A percentile compares a stretch with the other conserved stretches of the same genome.
These are phyloP conservation scores for Moesziomyces sp. DNA, from an alignment of 1,284 basidiomycete genomes.

Conservation along the genomic window DNA sequence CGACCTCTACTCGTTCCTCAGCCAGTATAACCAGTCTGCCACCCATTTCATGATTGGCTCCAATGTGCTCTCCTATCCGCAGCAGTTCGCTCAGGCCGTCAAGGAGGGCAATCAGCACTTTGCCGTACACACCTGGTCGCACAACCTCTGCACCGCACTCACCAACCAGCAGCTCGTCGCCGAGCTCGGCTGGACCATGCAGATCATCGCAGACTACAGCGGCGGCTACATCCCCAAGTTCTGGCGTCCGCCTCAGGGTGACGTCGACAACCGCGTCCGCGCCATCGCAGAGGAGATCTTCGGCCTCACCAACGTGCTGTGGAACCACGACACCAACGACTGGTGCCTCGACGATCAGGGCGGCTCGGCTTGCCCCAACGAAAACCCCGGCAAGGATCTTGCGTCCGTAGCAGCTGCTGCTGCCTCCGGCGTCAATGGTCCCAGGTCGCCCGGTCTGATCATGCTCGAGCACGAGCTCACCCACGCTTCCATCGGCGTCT, in stretches of 20 bases:
- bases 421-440: conserved; percentile 21
- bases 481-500: conserved; percentile 75
- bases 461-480: conserved; percentile 86
- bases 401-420: conserved; percentile 44
- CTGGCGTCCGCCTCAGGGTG: conserved; percentile 65
- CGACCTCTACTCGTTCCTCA: conserved; percentile 75
- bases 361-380: conserved; percentile 37
- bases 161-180: conserved; percentile 91
- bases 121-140: conserved; percentile 71
- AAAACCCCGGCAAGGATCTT: conserved; percentile 32
- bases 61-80: conserved; percentile 81
- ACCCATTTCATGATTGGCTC: conserved; percentile 95
- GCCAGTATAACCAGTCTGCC: conserved; percentile 75
- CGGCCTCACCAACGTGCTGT: conserved; percentile 60
- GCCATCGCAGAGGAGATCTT: conserved; percentile 66
- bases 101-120: conserved; percentile 76
- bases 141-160: conserved; percentile 77
- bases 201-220: conserved; percentile 75
- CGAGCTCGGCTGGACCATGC: conserved; percentile 90
- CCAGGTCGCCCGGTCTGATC: conserved; percentile 75
- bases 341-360: conserved; percentile 63
- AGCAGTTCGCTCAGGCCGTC: conserved; percentile 79
- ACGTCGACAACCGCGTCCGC: conserved; percentile 66
- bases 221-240: conserved; percentile 69
- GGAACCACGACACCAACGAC: conserved; percentile 62